A percentile compares a stretch with the other conserved stretches of the same genome.
These are phyloP conservation scores for Clausena lansium DNA, from an alignment of 345 rosid species.

Conservation along the genomic window DNA sequence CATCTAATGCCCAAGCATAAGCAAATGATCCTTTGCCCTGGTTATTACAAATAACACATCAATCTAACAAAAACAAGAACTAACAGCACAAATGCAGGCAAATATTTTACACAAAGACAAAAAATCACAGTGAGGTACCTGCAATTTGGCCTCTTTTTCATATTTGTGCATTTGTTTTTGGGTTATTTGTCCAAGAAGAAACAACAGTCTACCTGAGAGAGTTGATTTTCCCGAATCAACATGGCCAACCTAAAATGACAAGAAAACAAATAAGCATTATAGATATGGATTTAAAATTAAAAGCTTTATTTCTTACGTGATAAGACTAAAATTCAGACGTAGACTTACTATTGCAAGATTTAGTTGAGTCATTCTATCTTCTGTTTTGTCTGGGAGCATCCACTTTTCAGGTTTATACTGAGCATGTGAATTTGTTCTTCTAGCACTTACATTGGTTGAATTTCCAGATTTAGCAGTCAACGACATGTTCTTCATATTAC, in stretches of 20 bases:
- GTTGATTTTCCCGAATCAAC: slow-evolving; percentile 99
- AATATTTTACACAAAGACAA: neutral
- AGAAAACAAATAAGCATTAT: slow-evolving; percentile 11
- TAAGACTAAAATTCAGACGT: slow-evolving; percentile 12
- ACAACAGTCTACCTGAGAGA: slow-evolving; percentile 91
- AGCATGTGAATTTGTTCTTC: slow-evolving; percentile 36
- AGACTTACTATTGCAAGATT: slow-evolving; percentile 93
- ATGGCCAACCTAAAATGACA: slow-evolving; percentile 81
- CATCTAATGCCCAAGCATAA: slow-evolving; percentile 98
- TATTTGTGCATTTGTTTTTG: slow-evolving; percentile 92
- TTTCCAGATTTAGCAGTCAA: slow-evolving; percentile 41
- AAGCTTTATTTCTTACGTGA: slow-evolving; percentile 2
- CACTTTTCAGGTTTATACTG: slow-evolving; percentile 76
- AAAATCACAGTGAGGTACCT: slow-evolving; percentile 49
- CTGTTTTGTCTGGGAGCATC: slow-evolving; percentile 76
- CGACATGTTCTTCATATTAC: slow-evolving; percentile 34
- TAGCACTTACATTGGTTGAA: slow-evolving; percentile 21
- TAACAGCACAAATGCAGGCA: neutral
- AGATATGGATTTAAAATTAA: slow-evolving; percentile 13
- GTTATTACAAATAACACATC: slow-evolving; percentile 19
- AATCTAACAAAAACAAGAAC: slow-evolving; percentile 23
- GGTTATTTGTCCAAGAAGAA: slow-evolving; percentile 83
- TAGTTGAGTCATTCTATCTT: slow-evolving; percentile 58
- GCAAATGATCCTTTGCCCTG: slow-evolving; percentile 99
- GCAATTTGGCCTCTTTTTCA: slow-evolving; percentile 87